These are phyloP conservation scores for Vickermania spadyakhi DNA, from an alignment of 208 protist genomes.

Conservation along the genomic window DNA sequence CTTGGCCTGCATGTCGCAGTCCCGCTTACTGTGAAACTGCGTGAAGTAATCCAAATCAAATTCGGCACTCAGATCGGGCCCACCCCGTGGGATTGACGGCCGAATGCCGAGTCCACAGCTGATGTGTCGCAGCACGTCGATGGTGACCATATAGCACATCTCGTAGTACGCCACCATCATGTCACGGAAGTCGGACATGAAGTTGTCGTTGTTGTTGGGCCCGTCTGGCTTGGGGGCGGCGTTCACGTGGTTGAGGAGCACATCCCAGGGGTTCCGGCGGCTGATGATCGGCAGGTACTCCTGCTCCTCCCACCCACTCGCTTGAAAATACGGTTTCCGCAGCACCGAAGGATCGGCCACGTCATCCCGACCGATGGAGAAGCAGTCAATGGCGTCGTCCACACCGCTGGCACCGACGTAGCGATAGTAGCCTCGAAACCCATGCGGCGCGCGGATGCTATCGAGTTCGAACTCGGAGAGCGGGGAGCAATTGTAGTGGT, in stretches of 20 bases:
- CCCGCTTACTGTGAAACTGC: constrained; percentile 54
- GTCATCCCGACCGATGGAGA: constrained; percentile 75
- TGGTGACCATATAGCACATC: constrained; percentile 58
- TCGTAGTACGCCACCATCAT: constrained; percentile 86
- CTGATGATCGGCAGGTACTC: constrained; percentile 64
- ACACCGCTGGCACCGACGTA: constrained; percentile 76
- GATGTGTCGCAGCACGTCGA: constrained; percentile 82
- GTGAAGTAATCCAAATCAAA: constrained; percentile 83
- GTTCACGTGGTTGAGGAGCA: constrained; percentile 64
- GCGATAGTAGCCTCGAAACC: constrained; percentile 79
- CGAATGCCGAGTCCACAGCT: constrained; percentile 77
- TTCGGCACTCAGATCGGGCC: constrained; percentile 23
- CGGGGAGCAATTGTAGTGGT: constrained; percentile 52
- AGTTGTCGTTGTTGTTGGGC: constrained; percentile 42
- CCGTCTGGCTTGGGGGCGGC: neutral
- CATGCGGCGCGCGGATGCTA: constrained; percentile 50
- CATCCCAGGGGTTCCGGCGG: constrained; percentile 74
- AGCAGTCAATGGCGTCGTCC: constrained; percentile 85
- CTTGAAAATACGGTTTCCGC: constrained; percentile 58
- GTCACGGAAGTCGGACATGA: constrained; percentile 77
- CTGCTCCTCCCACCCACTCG: constrained; percentile 51
- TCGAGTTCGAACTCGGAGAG: constrained; percentile 66
- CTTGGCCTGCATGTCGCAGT: constrained; percentile 82
- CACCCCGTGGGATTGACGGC: constrained; percentile 57
- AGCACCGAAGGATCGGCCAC: constrained; percentile 47